Evolutionary conservation across 2,329 filamentous ascomycete genomes (phyloP), one percentile per base, ranked within the genome.

Genomic region (Pseudogymnoascus sp.): DNA sequence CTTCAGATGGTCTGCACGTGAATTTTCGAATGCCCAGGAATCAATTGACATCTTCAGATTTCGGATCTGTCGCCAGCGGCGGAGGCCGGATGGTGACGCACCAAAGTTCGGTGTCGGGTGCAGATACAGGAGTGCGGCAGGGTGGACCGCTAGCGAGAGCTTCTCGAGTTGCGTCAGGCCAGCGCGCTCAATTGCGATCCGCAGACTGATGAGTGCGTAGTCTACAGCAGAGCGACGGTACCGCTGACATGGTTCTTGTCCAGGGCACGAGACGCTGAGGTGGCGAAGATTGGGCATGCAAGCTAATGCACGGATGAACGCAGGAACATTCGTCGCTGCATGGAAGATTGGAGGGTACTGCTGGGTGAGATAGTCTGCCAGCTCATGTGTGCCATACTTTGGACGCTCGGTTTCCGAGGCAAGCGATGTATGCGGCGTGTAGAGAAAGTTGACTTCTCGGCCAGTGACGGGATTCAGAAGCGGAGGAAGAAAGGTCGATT

Each of bases 301-400:
- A 37, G 82, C 83, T 72, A 96, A 80, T 59, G 89, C 89, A 66
- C 86, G 82, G 69, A 93, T 87, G 77, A 96, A 96, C 40, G 90
- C 89, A 4, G 89, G 84, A 5, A 96, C 88, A 72, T 96, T 95
- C 65, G 90, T 93, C 6, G 92, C 90, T 5, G 91, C 90, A 72
- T 96, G 92, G 77, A 96, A 96, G 2, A 96, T 78, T 5, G 92
- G 90, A 61, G 91, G 90, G 71, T 96, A 96, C 76, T 96, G 91
- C 72, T 91, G 86, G 12, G 91, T 90, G 65, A 96, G 81, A 64
- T 96, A 82, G 72, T 93, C 88, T 65, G 88, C 91, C 70, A 93
- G 85, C 62, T 91, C 89, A 69, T 84, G 82, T 73, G 87, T 90
- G 68, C 88, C 90, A 74, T 96, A 96, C 76, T 91, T 93, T 61